Percentiles rank a stretch among this genome's conserved stretches.
Evolutionary conservation across 257 asterid species (phyloP).

Genomic region (Echium plantagineum): DNA sequence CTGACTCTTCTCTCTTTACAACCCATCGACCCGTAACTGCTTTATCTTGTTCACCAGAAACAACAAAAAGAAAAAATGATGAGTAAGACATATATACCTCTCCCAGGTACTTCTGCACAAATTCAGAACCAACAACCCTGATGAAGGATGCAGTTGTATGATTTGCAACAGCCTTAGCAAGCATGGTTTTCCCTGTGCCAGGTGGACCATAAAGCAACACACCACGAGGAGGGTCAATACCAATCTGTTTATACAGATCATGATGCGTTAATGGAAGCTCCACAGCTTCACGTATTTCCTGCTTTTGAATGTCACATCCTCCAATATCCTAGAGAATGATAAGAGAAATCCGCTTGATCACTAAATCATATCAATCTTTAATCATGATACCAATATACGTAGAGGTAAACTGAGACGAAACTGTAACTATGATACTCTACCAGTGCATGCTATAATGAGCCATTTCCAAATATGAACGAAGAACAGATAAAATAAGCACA

Average conservation of each 20-base stretch:
- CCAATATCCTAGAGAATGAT: slow-evolving; percentile 52
- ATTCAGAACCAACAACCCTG: slow-evolving; percentile 82
- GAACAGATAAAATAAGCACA: too few species aligned
- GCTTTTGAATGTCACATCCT: slow-evolving; percentile 85
- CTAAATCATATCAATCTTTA: too few species aligned
- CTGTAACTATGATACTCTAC: too few species aligned
- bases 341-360: too few species aligned
- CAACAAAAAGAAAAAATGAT: too few species aligned
- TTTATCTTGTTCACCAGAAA: too few species aligned
- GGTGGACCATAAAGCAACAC: slow-evolving; percentile 88
- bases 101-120: slow-evolving; percentile 82
- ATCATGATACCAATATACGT: too few species aligned
- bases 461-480: too few species aligned
- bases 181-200: slow-evolving; percentile 90
- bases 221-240: slow-evolving; percentile 88
- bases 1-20: too few species aligned
- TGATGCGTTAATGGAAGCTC: slow-evolving; percentile 81
- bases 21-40: too few species aligned
- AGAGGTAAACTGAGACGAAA: too few species aligned
- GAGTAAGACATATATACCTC: slow-evolving; percentile 27
- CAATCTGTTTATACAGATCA: slow-evolving; percentile 71
- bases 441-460: too few species aligned
- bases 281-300: slow-evolving; percentile 85
- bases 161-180: slow-evolving; percentile 79
- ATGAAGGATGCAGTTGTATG: slow-evolving; percentile 83